Conservation (phyloP, 441 rosid species). For the Theobroma grandiflorum region DNA sequence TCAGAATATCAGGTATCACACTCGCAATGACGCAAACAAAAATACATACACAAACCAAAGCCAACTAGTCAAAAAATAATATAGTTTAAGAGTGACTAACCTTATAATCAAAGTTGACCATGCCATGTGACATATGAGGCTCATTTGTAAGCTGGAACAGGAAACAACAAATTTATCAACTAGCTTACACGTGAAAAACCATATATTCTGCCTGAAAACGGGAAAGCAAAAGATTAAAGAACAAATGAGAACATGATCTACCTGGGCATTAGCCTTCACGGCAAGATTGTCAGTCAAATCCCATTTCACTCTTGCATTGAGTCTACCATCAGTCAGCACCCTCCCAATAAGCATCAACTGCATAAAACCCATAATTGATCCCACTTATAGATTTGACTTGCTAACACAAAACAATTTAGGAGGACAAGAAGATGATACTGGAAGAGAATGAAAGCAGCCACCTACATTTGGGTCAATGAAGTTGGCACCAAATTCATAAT, state of each 20-base stretch:
- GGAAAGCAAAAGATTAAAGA: not conserved
- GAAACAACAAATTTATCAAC: conserved; percentile 26
- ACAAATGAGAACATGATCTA: conserved; percentile 16
- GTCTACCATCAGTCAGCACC: conserved; percentile 87
- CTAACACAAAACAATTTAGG: not conserved
- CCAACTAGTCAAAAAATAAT: conserved; percentile 7
- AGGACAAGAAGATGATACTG: not conserved
- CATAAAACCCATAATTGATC: conserved; percentile 23
- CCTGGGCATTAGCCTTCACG: conserved; percentile 90
- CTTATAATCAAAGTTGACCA: conserved; percentile 94
- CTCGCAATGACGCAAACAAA: not conserved
- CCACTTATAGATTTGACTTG: conserved; percentile 23
- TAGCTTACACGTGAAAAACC: not conserved
- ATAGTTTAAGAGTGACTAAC: conserved; percentile 40
- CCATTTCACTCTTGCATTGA: conserved; percentile 86
- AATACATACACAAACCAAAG: not conserved
- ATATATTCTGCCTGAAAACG: not conserved
- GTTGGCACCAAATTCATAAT: conserved; percentile 95
- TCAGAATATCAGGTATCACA: not conserved
- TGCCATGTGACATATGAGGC: conserved; percentile 88
- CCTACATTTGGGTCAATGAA: conserved; percentile 78
- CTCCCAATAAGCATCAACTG: conserved; percentile 95
- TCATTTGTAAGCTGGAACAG: conserved; percentile 77
- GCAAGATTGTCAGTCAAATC: conserved; percentile 81
- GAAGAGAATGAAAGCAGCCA: conserved; percentile 10